A percentile compares a stretch with the other conserved stretches of the same genome.
phyloP scores from a whole-genome alignment of 768 basidiomycete species.

The Russula sp. region DNA sequence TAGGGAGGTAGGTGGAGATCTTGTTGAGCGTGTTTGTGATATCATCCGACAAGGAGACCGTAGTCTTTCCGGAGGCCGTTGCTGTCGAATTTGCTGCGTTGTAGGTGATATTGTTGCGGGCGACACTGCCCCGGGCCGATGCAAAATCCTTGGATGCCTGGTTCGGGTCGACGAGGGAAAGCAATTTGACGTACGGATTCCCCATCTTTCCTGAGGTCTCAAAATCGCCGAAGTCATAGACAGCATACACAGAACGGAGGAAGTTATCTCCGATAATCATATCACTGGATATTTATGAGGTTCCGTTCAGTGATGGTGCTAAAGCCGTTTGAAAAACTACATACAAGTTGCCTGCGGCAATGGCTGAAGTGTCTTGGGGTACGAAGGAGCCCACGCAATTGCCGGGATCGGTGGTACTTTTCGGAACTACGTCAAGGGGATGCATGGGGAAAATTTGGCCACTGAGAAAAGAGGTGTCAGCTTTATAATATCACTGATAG shows the following conservation, averaged over 20 bases:
- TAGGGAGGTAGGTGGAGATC: conserved; percentile 62
- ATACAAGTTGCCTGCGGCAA: conserved; percentile 59
- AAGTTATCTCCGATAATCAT: conserved; percentile 81
- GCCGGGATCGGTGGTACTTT: conserved; percentile 38
- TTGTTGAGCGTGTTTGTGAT: conserved; percentile 53
- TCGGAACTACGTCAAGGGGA: conserved; percentile 67
- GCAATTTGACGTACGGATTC: conserved; percentile 70
- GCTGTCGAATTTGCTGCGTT: conserved; percentile 38
- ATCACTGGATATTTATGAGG: conserved; percentile 44
- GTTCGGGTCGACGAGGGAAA: conserved; percentile 62
- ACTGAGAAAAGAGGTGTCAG: conserved; percentile 34
- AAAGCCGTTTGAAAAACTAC: background rate
- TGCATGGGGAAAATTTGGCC: conserved; percentile 72
- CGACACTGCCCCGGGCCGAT: conserved; percentile 53
- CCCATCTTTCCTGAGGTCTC: conserved; percentile 59
- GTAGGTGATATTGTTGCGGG: conserved; percentile 65
- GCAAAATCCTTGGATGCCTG: conserved; percentile 70
- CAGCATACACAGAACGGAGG: conserved; percentile 72
- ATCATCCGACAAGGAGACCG: conserved; percentile 52
- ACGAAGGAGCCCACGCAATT: conserved; percentile 73
- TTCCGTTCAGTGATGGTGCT: background rate
- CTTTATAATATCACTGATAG: background rate
- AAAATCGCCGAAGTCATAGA: conserved; percentile 84
- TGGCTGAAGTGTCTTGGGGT: conserved; percentile 47
- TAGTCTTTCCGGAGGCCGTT: conserved; percentile 36